A percentile compares a stretch with the other conserved stretches of the same genome.
phyloP scores from a whole-genome alignment of 2,329 filamentous ascomycete genomes.

The Cercospora sp. region DNA sequence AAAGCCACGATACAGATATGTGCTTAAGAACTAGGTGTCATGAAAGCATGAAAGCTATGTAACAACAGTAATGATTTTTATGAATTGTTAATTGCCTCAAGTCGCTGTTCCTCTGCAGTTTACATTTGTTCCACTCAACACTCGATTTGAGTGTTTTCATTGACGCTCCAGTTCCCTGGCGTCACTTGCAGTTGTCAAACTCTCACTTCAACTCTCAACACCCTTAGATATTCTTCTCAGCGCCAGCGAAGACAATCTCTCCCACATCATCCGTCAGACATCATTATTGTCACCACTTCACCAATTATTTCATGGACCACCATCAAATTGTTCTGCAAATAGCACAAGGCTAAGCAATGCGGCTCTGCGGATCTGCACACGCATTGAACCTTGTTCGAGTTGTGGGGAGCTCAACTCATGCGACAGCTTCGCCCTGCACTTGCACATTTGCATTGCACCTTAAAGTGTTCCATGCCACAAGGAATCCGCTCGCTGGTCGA shows the following conservation, averaged over 20 bases:
- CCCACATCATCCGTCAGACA: too few relatives aligned
- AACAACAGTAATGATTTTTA: neutral
- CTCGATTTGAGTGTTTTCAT: too few relatives aligned
- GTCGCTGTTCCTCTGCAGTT: neutral
- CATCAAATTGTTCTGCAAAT: neutral
- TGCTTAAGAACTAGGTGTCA: conserved; percentile 23
- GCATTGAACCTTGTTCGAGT: neutral
- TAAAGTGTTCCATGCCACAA: neutral
- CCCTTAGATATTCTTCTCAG: neutral
- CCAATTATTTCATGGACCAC: neutral
- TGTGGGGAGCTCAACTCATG: conserved; percentile 1
- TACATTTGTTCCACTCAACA: neutral
- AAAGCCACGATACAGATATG: conserved; percentile 50
- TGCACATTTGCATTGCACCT: neutral
- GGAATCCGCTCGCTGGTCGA: neutral
- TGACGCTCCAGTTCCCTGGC: neutral
- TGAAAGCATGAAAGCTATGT: neutral
- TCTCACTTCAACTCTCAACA: neutral
- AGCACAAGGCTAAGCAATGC: conserved; percentile 3
- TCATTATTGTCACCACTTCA: too few relatives aligned
- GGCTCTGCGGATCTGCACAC: conserved; percentile 6
- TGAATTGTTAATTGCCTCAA: neutral
- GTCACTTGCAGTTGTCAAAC: neutral
- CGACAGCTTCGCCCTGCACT: neutral
- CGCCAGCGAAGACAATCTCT: neutral